A percentile compares a stretch with the other conserved stretches of the same genome.
Conservation (phyloP, 2,329 filamentous ascomycete genomes). For the Cercospora zeina region DNA sequence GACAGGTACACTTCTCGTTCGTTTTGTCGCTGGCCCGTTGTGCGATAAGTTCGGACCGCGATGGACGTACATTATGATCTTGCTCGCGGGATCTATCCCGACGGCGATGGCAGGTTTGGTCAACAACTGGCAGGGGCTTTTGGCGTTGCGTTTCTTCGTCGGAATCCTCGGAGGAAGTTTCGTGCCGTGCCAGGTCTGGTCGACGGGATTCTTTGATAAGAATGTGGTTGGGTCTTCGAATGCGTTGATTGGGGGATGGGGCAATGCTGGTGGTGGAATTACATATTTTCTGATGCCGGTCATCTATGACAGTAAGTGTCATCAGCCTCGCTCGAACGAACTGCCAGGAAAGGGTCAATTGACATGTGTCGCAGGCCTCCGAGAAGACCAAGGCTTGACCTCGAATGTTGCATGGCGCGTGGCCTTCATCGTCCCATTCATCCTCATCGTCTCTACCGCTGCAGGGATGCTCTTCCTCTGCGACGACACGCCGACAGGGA, state of each 20-base stretch:
- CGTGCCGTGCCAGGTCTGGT: slow-evolving; percentile 88
- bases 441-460: slow-evolving; percentile 68
- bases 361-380: slow-evolving; percentile 50
- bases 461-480: slow-evolving; percentile 71
- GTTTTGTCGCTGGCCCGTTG: slow-evolving; percentile 72
- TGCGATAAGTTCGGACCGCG: slow-evolving; percentile 83
- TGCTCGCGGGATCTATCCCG: slow-evolving; percentile 74
- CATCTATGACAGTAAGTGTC: slow-evolving; percentile 64
- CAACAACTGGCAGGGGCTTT: slow-evolving; percentile 64
- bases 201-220: slow-evolving; percentile 88
- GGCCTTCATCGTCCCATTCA: slow-evolving; percentile 78
- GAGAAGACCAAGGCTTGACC: slow-evolving; percentile 58
- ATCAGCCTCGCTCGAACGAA: neutral
- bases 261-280: slow-evolving; percentile 83
- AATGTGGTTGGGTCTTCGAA: slow-evolving; percentile 88
- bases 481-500: slow-evolving; percentile 77
- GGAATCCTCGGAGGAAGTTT: slow-evolving; percentile 75
- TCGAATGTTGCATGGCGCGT: slow-evolving; percentile 76
- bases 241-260: slow-evolving; percentile 77
- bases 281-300: slow-evolving; percentile 94
- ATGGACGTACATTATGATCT: slow-evolving; percentile 69
- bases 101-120: slow-evolving; percentile 80
- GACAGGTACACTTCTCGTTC: slow-evolving; percentile 71
- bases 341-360: neutral
- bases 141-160: slow-evolving; percentile 73